Evolutionary conservation across 768 basidiomycete genomes (phyloP), one percentile per base, ranked within the genome.

Genomic region (Tulasnella sp.): DNA sequence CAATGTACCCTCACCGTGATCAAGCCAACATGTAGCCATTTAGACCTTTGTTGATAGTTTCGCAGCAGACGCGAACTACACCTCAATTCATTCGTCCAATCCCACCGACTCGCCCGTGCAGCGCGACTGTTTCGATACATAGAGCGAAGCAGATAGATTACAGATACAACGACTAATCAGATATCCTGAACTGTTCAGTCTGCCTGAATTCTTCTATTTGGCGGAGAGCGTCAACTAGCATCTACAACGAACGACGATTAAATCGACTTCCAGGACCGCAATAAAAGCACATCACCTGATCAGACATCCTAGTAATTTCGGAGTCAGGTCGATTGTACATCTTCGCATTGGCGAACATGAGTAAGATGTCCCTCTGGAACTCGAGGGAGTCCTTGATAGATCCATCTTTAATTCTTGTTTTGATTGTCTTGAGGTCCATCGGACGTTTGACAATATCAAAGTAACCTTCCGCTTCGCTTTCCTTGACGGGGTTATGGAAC

Each of bases 301-400:
- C 88, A 6, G 95, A 92, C 92, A 95, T 96, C 68, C 83, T 84
- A 75, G 89, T 88, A n/a, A 96, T 89, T 77, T 93, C 91, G 17
- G 90, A 91, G 4, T 87, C 88, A 0, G 92, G 90, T 63, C 89
- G 83, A 75, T 98, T 98, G 79, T 94, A 98, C 91, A 98, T 94
- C 88, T 96, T 90, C 5, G 96, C 92, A 79, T 98, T 98, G 8
- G 94, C 91, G 80, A 97, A 96, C 90, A 98, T 96, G 74, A 97
- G 83, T 78, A 88, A 90, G 11, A 95, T 86, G 76, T 97, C 96
- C 75, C 94, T 84, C 78, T 95, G 91, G 77, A 90, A 97, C 78
- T 98, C 94, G 37, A 90, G 84, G 1, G 92, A 91, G 75, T 86
- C 93, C 4, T 85, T 82, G 63, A 97, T 94, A 2, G 86, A 74